Evolutionary conservation across 768 basidiomycete genomes (phyloP), one percentile per base, ranked within the genome.

Genomic region (Imleria badia): DNA sequence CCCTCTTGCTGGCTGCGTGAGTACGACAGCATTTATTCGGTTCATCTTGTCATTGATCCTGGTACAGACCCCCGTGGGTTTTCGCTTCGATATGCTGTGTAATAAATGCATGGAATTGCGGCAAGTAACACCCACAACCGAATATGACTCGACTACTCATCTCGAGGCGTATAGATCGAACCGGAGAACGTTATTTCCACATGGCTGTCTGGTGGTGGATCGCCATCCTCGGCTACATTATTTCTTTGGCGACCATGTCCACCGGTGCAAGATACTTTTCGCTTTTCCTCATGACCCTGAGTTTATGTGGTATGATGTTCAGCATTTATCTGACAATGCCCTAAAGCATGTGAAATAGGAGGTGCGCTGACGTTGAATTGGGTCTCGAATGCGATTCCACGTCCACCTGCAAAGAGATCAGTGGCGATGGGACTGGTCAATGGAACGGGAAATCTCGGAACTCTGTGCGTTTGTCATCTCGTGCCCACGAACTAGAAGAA

Each of bases 141-240:
- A 34, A 35, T 14, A 13, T 39, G 14, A 19, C 19, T 8, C 7
- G 30, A 15, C 6, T 19, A 10, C 23, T 56, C 5, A 56, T 45
- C 6, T 34, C 38, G 22, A 34, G 10, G 39, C 39, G 19, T 2
- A n/a, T 38, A 80, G 85, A 86, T 56, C 74, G 72, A 54, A 81
- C 81, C 13, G 85, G 85, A 6, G 86, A 86, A 63, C 78, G 85
- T 17, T 86, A 79, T 70, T 84, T 84, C 73, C 86, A 86, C 60
- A 74, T 84, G 31, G 65, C 75, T 1, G 70, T 60, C 3, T 79
- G 76, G 71, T 83, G 81, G 81, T 84, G 83, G 83, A 77, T 70
- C 17, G 77, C 80, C 36, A 80, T 85, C 13, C 33, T 84, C 9
- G 86, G 81, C 0, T 86, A 80, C 62, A 80, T 86, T 53, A 81